Evolutionary conservation across 2,329 filamentous ascomycete genomes (phyloP).

Genomic region (Zymoseptoria pseudotritici): DNA sequence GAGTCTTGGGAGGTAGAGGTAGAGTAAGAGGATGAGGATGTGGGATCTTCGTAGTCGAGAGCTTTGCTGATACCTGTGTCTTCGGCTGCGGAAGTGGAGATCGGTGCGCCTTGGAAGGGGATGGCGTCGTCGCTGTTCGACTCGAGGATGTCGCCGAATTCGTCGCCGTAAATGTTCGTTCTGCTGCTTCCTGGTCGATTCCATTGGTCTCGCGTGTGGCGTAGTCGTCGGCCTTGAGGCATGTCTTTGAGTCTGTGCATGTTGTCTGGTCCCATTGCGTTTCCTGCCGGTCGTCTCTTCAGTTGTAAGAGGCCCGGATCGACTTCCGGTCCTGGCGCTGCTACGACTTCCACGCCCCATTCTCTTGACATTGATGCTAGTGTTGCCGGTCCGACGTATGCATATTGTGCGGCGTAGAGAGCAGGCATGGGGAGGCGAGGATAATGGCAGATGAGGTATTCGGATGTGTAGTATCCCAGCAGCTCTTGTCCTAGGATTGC

Average conservation of each 20-base stretch:
- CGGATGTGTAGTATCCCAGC: slow-evolving; percentile 79
- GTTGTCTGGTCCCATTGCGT: slow-evolving; percentile 27
- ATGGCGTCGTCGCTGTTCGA: slow-evolving; percentile 16
- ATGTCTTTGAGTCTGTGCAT: slow-evolving; percentile 27
- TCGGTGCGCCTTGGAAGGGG: slow-evolving; percentile 18
- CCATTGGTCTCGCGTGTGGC: background rate
- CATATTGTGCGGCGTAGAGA: slow-evolving; percentile 75
- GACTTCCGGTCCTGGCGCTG: slow-evolving; percentile 79
- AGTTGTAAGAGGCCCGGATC: slow-evolving; percentile 88
- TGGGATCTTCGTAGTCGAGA: background rate
- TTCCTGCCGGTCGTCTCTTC: slow-evolving; percentile 42
- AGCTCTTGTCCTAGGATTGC: slow-evolving; percentile 74
- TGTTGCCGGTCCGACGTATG: slow-evolving; percentile 69
- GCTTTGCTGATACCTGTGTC: background rate
- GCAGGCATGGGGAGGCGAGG: slow-evolving; percentile 87
- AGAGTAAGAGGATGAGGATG: background rate
- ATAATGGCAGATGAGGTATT: slow-evolving; percentile 81
- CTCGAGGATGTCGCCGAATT: slow-evolving; percentile 63
- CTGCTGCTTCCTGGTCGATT: slow-evolving; percentile 65
- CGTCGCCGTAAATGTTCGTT: slow-evolving; percentile 67
- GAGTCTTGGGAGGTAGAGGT: slow-evolving; percentile 6
- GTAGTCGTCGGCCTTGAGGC: slow-evolving; percentile 25
- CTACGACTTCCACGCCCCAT: slow-evolving; percentile 90
- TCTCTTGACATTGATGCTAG: slow-evolving; percentile 66
- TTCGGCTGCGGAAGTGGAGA: background rate